A percentile compares a stretch with the other conserved stretches of the same genome.
These are phyloP conservation scores for Penicillium angulare DNA, from an alignment of 495 filamentous ascomycete species.

Conservation along the genomic window DNA sequence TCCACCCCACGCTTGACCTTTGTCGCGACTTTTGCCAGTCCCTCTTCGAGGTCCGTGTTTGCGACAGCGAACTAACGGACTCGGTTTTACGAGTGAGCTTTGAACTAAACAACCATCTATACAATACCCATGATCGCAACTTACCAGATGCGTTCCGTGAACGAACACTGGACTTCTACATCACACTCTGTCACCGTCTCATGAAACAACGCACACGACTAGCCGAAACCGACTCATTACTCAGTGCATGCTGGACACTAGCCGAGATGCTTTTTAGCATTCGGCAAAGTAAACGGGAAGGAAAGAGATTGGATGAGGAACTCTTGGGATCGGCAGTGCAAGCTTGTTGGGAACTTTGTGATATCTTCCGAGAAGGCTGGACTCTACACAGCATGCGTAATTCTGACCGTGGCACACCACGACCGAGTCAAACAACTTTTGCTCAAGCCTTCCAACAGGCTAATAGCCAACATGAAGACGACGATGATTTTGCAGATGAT, in stretches of 20 bases:
- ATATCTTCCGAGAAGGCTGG: conserved; percentile 92
- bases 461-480: conserved; percentile 31
- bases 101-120: conserved; percentile 91
- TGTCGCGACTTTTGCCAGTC: conserved; percentile 91
- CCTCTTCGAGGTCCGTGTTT: conserved; percentile 77
- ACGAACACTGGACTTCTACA: conserved; percentile 88
- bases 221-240: conserved; percentile 73
- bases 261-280: conserved; percentile 94
- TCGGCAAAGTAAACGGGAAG: conserved; percentile 76
- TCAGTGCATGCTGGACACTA: conserved; percentile 85
- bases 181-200: conserved; percentile 85
- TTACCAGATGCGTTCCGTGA: conserved; percentile 87
- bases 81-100: conserved; percentile 89
- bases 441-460: conserved; percentile 50
- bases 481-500: conserved; percentile 31
- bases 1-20: conserved; percentile 75
- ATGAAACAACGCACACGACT: conserved; percentile 86
- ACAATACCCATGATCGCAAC: conserved; percentile 82
- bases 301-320: conserved; percentile 73
- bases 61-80: conserved; percentile 72
- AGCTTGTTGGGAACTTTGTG: conserved; percentile 92
- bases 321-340: conserved; percentile 83
- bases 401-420: conserved; percentile 82
- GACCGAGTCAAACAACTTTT: conserved; percentile 76
- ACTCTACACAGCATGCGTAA: conserved; percentile 80